Conservation (phyloP, 1,139 yeast species). For the Candida glucosophila region DNA sequence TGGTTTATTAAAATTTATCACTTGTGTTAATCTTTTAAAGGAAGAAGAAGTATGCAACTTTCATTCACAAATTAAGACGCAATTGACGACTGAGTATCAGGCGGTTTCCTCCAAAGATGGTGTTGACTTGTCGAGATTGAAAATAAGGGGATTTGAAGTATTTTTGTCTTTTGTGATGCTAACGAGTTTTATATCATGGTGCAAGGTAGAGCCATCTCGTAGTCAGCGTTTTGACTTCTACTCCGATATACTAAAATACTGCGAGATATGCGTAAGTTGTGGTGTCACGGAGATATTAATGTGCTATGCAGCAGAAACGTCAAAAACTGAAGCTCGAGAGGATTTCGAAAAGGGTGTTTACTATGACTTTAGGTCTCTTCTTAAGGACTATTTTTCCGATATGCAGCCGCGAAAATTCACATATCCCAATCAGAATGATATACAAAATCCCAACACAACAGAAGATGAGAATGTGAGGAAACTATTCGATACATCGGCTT, state of each 20-base stretch:
- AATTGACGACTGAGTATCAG: conserved; percentile 15
- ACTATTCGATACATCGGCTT: too few relatives aligned
- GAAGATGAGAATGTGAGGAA: too few relatives aligned
- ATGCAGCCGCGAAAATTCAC: conserved; percentile 33
- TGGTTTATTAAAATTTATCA: conserved; percentile 39
- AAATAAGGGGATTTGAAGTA: conserved; percentile 42
- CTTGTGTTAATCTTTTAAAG: conserved; percentile 13
- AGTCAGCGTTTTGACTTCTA: conserved; percentile 46
- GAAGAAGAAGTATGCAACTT: conserved; percentile 20
- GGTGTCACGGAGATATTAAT: conserved; percentile 82
- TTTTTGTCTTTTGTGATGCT: conserved; percentile 47
- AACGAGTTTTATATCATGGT: conserved; percentile 63
- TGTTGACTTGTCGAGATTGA: conserved; percentile 42
- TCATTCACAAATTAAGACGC: conserved; percentile 16
- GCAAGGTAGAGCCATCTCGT: conserved; percentile 41
- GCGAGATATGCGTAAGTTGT: conserved; percentile 31
- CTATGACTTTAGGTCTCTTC: conserved; percentile 59
- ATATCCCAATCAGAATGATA: conserved; percentile 19
- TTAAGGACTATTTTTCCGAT: conserved; percentile 60
- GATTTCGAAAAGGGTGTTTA: conserved; percentile 32
- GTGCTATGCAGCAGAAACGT: conserved; percentile 61
- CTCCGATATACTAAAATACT: conserved; percentile 29
- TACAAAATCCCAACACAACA: conserved; percentile 13
- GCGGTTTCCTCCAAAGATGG: conserved; percentile 17
- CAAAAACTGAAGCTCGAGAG: conserved; percentile 24